These are phyloP conservation scores for Populus tomentosa DNA, from an alignment of 441 rosid species.

Conservation along the genomic window DNA sequence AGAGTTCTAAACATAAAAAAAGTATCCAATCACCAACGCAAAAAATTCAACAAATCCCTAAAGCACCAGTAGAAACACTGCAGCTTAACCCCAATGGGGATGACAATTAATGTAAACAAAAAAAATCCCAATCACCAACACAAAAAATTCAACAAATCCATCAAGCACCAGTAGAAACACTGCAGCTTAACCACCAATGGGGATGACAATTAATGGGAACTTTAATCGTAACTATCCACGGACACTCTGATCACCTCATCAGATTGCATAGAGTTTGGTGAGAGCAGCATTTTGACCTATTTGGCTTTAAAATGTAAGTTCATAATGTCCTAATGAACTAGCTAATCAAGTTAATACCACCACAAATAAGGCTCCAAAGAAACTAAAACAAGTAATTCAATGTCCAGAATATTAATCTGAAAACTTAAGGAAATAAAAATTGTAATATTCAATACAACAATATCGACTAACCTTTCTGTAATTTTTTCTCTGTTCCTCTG, in stretches of 20 bases:
- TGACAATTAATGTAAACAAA: too few relatives aligned
- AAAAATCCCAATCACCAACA: background rate
- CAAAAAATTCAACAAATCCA: background rate
- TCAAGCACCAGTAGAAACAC: background rate
- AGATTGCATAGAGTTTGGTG: background rate
- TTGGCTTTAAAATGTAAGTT: background rate
- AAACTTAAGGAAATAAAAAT: conserved; percentile 3
- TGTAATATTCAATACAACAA: conserved; percentile 5
- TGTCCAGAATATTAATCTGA: conserved; percentile 10
- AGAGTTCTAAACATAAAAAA: background rate
- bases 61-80: background rate
- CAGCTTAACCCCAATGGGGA: background rate
- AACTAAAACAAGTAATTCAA: conserved; percentile 9
- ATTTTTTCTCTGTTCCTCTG: conserved; percentile 77
- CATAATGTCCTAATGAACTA: background rate
- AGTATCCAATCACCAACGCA: background rate
- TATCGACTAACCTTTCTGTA: conserved; percentile 67
- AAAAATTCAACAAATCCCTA: background rate
- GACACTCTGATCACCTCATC: background rate
- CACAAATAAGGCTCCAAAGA: background rate
- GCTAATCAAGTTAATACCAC: background rate
- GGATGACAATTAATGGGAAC: background rate
- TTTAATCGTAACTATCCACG: background rate
- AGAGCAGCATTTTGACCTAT: background rate
- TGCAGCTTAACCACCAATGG: background rate